Conservation (phyloP, 2,329 filamentous ascomycete species). For the Stagonosporopsis vannaccii region DNA sequence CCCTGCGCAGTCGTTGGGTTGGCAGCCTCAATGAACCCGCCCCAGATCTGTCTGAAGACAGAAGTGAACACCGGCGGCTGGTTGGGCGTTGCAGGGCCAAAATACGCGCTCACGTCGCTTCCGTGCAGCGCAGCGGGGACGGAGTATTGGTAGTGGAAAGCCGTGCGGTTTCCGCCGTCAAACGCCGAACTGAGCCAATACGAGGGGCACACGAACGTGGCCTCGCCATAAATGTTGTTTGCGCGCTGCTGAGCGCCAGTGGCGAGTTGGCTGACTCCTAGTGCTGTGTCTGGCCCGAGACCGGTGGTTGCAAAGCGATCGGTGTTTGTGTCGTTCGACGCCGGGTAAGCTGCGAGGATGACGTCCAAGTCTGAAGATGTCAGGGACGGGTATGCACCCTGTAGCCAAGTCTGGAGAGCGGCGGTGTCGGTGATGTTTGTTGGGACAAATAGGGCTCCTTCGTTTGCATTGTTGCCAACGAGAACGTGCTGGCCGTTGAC, state of each 20-base stretch:
- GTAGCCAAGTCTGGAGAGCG: constrained; percentile 54
- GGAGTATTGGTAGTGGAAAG: constrained; percentile 33
- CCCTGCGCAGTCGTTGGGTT: neutral
- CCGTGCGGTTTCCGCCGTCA: constrained; percentile 8
- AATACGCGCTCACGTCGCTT: constrained; percentile 24
- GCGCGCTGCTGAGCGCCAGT: constrained; percentile 64
- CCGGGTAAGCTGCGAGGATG: constrained; percentile 50
- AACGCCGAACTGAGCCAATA: constrained; percentile 64
- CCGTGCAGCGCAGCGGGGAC: constrained; percentile 29
- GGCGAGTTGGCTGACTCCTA: constrained; percentile 58
- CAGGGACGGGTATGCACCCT: constrained; percentile 48
- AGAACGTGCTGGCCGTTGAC: constrained; percentile 51
- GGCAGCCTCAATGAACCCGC: neutral
- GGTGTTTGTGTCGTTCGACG: constrained; percentile 28
- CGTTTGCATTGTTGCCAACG: constrained; percentile 57
- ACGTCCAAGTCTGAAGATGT: constrained; percentile 47
- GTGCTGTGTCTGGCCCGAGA: constrained; percentile 52
- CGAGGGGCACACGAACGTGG: constrained; percentile 63
- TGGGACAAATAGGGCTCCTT: constrained; percentile 57
- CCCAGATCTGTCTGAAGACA: constrained; percentile 5
- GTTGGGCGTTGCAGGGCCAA: constrained; percentile 24
- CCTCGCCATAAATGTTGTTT: constrained; percentile 62
- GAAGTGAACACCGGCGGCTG: constrained; percentile 3
- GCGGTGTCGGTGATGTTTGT: constrained; percentile 53
- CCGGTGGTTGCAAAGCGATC: constrained; percentile 15